Evolutionary conservation across 2,329 filamentous ascomycete species (phyloP), one percentile per base, ranked within the genome.

Genomic region (Botrytis porri): DNA sequence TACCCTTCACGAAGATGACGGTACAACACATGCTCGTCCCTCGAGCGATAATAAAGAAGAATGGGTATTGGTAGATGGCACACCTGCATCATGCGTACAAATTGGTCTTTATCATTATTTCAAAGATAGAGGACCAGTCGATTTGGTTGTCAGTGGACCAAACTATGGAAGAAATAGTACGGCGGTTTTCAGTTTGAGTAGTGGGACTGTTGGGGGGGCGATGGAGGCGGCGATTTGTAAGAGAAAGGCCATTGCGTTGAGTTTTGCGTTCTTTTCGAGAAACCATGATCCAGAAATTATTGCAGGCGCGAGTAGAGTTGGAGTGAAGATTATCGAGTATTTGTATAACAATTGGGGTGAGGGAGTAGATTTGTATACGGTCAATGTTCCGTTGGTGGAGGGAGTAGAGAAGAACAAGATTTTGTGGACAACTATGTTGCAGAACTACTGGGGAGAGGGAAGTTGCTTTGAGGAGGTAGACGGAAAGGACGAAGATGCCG

Each of bases 351-450:
- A 94, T 80, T 97, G 93, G 92, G 90, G 90, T 69, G 82, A 85
- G 45, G 87, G 86, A 74, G 90, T 93, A 8, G 93, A 97, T 80
- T 83, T 98, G n/a, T 98, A 97, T 82, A 92, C 88, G 65, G 90
- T 98, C 77, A 98, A 98, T 80, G 92, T 98, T 14, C 95, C 96
- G 32, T 85, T 98, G 18, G 87, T 96, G 22, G 90, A 93, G 74
- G 91, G 90, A 10, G 89, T 98, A 1, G 91, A 91, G 77, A 81
- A 84, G 29, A 86, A 87, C 71, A 94, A 93, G 83, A 89, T 95
- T 6, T 79, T 96, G n/a, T 97, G 90, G 84, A 95, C 96, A 3
- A 85, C 89, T 75, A 92, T 98, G 87, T 84, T 98, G 79, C 93
- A 97, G 83, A 99, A 98, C 82, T 90, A 92, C 80, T 99, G 96